phyloP scores from a whole-genome alignment of 345 rosid genomes.

The Ceriops zippeliana region DNA sequence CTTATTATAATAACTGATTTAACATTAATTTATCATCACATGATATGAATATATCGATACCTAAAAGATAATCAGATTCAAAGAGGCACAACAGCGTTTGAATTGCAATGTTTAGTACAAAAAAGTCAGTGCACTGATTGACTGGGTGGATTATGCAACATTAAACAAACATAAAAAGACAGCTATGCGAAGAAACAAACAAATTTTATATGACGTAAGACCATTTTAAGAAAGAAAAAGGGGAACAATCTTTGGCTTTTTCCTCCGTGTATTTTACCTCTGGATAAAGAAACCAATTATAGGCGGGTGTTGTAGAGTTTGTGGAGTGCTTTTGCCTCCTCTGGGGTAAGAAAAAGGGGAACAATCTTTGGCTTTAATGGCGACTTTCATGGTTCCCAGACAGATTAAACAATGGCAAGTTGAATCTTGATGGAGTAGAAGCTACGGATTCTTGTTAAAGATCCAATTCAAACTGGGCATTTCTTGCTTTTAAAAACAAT shows the following conservation, averaged over 20 bases:
- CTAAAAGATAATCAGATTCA: constrained; percentile 15
- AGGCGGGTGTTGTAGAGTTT: constrained; percentile 7
- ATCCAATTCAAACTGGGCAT: constrained; percentile 15
- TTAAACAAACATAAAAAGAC: constrained; percentile 7
- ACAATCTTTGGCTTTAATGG: not conserved
- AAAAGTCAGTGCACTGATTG: constrained; percentile 20
- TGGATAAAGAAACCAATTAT: constrained; percentile 8
- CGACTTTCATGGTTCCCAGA: constrained; percentile 14
- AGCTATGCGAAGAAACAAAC: not conserved
- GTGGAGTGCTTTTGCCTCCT: constrained; percentile 1
- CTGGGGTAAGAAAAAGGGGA: constrained; percentile 9
- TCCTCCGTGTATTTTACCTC: not conserved
- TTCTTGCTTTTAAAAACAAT: not conserved
- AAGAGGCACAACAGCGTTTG: constrained; percentile 15
- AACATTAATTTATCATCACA: constrained; percentile 16
- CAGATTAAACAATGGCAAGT: constrained; percentile 9
- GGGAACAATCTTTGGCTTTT: constrained; percentile 19
- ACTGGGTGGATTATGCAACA: constrained; percentile 22
- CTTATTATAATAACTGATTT: not conserved
- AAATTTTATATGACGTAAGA: not conserved
- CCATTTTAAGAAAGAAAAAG: not conserved
- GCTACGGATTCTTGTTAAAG: constrained; percentile 25
- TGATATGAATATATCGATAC: constrained; percentile 12
- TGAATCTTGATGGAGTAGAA: constrained; percentile 29
- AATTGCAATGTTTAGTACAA: constrained; percentile 8